A percentile compares a stretch with the other conserved stretches of the same genome.
Evolutionary conservation across 1,284 basidiomycete genomes (phyloP).

Genomic region (Earliella scabrosa): DNA sequence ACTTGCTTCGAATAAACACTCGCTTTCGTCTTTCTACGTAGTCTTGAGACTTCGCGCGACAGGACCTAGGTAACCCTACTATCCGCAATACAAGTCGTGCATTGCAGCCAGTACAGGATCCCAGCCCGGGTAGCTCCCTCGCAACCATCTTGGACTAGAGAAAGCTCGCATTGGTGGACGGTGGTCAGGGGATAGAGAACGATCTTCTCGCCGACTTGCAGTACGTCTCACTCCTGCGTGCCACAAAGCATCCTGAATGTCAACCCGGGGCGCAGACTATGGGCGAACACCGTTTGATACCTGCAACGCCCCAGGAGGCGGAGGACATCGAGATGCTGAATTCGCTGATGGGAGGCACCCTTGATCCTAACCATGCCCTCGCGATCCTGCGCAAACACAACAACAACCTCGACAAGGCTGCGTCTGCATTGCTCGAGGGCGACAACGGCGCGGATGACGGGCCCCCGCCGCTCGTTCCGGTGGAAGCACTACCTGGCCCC

Average conservation of each 20-base stretch:
- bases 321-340: slow-evolving; percentile 42
- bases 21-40: too few species aligned
- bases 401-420: slow-evolving; percentile 64
- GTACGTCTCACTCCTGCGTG: not conserved
- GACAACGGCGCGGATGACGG: slow-evolving; percentile 40
- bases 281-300: slow-evolving; percentile 3
- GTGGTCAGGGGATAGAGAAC: too few species aligned
- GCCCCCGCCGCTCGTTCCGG: slow-evolving; percentile 21
- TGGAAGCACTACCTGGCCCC: slow-evolving; percentile 7
- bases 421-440: slow-evolving; percentile 60
- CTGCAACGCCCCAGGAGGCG: slow-evolving; percentile 24
- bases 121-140: too few species aligned
- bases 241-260: not conserved
- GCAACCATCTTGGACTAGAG: too few species aligned
- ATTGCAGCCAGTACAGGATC: too few species aligned
- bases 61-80: too few species aligned
- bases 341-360: slow-evolving; percentile 40
- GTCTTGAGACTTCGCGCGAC: too few species aligned
- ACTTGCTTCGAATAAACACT: too few species aligned
- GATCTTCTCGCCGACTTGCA: too few species aligned
- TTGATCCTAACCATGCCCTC: slow-evolving; percentile 51
- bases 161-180: too few species aligned
- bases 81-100: too few species aligned
- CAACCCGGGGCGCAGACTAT: not conserved
- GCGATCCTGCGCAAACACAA: slow-evolving; percentile 59